Percentiles rank a stretch among this genome's conserved stretches.
phyloP scores from a whole-genome alignment of 1,284 basidiomycete genomes.

The Malassezia obtusa region DNA sequence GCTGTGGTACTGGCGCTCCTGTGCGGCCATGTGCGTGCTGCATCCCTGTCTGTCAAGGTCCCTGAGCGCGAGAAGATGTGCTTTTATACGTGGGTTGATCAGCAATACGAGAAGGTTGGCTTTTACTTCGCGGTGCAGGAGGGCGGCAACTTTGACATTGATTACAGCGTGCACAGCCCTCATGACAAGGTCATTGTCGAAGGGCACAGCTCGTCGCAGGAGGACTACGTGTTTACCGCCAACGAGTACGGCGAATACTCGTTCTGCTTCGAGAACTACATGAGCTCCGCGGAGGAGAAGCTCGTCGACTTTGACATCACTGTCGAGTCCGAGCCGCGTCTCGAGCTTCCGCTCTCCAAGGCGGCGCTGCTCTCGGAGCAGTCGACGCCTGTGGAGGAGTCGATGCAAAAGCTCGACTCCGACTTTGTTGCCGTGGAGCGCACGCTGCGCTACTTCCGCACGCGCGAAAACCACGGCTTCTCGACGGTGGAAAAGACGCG shows the following conservation, averaged over 20 bases:
- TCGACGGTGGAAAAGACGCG: constrained; percentile 38
- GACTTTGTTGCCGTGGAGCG: constrained; percentile 30
- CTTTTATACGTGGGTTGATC: constrained; percentile 95
- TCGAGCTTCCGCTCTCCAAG: constrained; percentile 35
- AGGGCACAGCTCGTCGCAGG: constrained; percentile 77
- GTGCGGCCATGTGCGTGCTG: constrained; percentile 23
- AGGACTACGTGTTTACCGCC: constrained; percentile 93
- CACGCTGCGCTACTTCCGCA: constrained; percentile 44
- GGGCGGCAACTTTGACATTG: constrained; percentile 91
- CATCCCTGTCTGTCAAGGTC: constrained; percentile 79
- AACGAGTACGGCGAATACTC: constrained; percentile 88
- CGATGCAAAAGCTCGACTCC: constrained; percentile 26
- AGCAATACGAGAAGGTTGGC: constrained; percentile 78
- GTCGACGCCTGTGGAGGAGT: constrained; percentile 40
- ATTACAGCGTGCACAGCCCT: constrained; percentile 85
- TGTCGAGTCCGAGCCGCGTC: constrained; percentile 43
- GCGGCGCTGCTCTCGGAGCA: constrained; percentile 35
- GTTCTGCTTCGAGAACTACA: constrained; percentile 94
- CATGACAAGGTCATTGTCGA: constrained; percentile 74
- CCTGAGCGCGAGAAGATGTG: constrained; percentile 77
- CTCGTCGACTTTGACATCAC: constrained; percentile 47
- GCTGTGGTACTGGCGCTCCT: not conserved
- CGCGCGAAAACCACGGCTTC: constrained; percentile 43
- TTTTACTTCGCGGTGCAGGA: constrained; percentile 71
- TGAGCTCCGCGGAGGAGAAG: constrained; percentile 34